Evolutionary conservation across 192 early-diverging fungal species (phyloP), one percentile per base, ranked within the genome.

Genomic region (Backusella mclennaniae): DNA sequence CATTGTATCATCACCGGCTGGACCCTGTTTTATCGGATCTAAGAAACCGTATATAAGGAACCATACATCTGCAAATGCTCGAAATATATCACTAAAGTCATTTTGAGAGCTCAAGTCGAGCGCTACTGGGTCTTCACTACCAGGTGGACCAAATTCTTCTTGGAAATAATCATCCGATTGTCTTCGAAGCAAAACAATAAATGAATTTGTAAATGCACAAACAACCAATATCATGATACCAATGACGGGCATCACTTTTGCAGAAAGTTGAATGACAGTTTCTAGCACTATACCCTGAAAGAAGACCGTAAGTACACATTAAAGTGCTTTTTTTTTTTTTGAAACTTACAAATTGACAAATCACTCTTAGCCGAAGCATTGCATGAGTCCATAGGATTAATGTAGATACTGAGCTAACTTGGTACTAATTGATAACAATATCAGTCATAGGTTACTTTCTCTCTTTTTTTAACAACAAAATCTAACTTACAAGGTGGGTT

Each of bases 291-390:
- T 63, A 1, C 73, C 53, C 73, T 74, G 9, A 11, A 39, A 0
- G 9, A 2, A 8, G 31, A 33, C 31, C 38, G 38, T 39, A 8
- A 39, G 38, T 39, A 39, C 9, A 33, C 2, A 33, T 33, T 33
- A 53, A 53, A 33, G 3, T 1, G 5, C 0, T n/a, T 41, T 41
- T 41, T 41, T 39, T 39, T 39, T 39, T 39, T 9, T 9, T 9
- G 11, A 26, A 26, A 59, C 73, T 67, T 75, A 66, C 73, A n/a
- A 75, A 75, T 44, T 41, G 35, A 35, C 35, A 42, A n/a, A 75
- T 9, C 8, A 75, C 42, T 4, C 73, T 21, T 23, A 75, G 39
- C 2, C 66, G 21, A 0, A 75, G 35, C n/a, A 75, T 75, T 31
- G 39, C 74, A 21, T 75, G 74, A 15, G 35, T 35, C 74, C 74